Evolutionary conservation across 129 eudicot species (phyloP).

Genomic region (Cynara cardunculus): DNA sequence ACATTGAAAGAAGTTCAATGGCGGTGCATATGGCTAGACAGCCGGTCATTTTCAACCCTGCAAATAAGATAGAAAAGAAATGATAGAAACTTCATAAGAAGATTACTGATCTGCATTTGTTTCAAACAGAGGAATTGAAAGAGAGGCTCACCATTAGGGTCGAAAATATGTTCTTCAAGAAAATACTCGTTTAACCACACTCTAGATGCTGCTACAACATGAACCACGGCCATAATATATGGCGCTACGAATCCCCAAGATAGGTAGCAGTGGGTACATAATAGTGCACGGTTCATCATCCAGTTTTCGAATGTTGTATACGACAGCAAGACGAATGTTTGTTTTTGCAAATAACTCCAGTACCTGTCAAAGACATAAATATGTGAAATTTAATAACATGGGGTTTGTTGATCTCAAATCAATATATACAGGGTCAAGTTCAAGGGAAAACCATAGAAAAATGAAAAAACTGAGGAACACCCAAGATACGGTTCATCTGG

Average conservation of each 20-base stretch:
- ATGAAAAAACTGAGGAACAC: too few relatives aligned
- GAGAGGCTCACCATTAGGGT: constrained; percentile 47
- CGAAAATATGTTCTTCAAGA: constrained; percentile 41
- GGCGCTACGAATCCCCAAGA: constrained; percentile 97
- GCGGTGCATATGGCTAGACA: constrained; percentile 55
- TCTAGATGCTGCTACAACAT: constrained; percentile 70
- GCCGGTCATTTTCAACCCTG: constrained; percentile 54
- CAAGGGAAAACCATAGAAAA: too few relatives aligned
- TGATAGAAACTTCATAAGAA: background rate
- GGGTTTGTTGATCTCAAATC: constrained; percentile 3
- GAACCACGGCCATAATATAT: constrained; percentile 66
- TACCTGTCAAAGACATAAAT: constrained; percentile 44
- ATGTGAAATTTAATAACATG: background rate
- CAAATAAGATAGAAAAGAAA: background rate
- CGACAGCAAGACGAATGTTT: constrained; percentile 91
- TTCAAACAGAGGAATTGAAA: background rate
- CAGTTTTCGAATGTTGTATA: constrained; percentile 65
- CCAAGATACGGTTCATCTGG: too few relatives aligned
- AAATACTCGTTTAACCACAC: constrained; percentile 35
- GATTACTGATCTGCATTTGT: background rate
- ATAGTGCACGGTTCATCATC: constrained; percentile 82
- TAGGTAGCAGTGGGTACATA: constrained; percentile 67
- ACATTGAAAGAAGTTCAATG: constrained; percentile 89
- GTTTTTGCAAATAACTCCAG: constrained; percentile 95
- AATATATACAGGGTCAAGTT: too few relatives aligned